phyloP scores from a whole-genome alignment of 768 basidiomycete genomes.

The Mycena indigotica region DNA sequence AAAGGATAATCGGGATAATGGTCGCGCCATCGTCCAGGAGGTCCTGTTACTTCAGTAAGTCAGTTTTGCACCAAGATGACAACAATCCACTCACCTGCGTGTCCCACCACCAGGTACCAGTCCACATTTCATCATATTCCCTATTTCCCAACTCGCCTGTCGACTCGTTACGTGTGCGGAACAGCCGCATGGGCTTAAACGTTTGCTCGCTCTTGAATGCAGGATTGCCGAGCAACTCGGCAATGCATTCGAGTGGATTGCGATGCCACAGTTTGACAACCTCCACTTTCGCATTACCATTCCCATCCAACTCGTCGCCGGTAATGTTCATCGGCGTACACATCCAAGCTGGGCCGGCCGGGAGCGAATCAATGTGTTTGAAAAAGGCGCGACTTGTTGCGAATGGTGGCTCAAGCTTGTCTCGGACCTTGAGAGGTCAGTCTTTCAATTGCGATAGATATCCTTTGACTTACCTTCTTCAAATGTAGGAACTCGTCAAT shows the following conservation, averaged over 20 bases:
- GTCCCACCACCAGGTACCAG: constrained; percentile 36
- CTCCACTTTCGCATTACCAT: constrained; percentile 5
- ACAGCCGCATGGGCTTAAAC: constrained; percentile 28
- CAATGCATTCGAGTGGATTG: constrained; percentile 27
- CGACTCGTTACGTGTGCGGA: background rate
- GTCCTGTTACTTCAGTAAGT: too few species aligned
- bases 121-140: constrained; percentile 31
- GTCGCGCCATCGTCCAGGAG: constrained; percentile 21
- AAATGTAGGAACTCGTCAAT: constrained; percentile 35
- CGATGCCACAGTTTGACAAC: constrained; percentile 30
- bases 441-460: background rate
- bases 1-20: constrained; percentile 33
- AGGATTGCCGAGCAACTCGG: constrained; percentile 30
- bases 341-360: constrained; percentile 22
- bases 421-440: background rate
- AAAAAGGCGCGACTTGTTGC: constrained; percentile 20
- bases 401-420: constrained; percentile 5
- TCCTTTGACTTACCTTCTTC: constrained; percentile 2
- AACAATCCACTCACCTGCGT: constrained; percentile 29
- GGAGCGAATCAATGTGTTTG: constrained; percentile 26
- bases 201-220: constrained; percentile 27
- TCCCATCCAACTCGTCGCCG: constrained; percentile 22
- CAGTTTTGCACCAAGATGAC: too few species aligned
- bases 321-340: constrained; percentile 24
- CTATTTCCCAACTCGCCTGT: constrained; percentile 1